Base-by-base conservation (phyloP, 2,329 filamentous ascomycete genomes). In the Diplodia corticola region DNA sequence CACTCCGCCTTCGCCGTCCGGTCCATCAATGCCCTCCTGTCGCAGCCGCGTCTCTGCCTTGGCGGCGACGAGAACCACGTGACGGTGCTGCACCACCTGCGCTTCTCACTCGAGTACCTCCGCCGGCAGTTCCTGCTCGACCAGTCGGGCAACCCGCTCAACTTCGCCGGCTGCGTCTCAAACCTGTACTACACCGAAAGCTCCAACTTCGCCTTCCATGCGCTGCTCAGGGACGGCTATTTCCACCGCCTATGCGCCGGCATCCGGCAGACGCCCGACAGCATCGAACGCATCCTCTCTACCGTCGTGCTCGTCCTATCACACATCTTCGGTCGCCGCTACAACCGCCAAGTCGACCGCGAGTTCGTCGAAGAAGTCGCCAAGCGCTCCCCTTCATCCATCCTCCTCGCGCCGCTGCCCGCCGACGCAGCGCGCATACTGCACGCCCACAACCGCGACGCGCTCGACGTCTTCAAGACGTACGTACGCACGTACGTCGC, bases 71-170 rank as follows among this genome's bases (percentile, higher is more conserved):
- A 87, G 49, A 86, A 87, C 60, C 88, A 88, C 71, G 85, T 89
- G 74, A 86, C 90, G 1, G 86, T 92, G 1, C 83, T 90, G 61
- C 91, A 94, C 73, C 90, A 93, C 72, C 76, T 94, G 6, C 85
- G 91, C 3, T 94, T 94, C 75, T 93, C 90, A 0, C 90, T 94
- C 51, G 91, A 94, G 69, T 94, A 92, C 70, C 82, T 94, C 0
- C 84, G 90, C 22, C 82, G 89, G 40, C 88, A 92, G 70, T 81
- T 85, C 50, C 83, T 94, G 0, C 80, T 94, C 9, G 86, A 85
- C 3, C 75, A 79, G 0, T 74, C 78, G 1, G 91, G 91, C 53
- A 79, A 76, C 1, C 90, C 91, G 0, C 77, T 93, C 13, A 91
- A 93, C 73, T 92, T 93, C 73, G 86, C 91, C 0, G 87, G 88